A percentile compares a stretch with the other conserved stretches of the same genome.
phyloP scores from a whole-genome alignment of 2,329 filamentous ascomycete genomes.

The Lecanosticta acicola region DNA sequence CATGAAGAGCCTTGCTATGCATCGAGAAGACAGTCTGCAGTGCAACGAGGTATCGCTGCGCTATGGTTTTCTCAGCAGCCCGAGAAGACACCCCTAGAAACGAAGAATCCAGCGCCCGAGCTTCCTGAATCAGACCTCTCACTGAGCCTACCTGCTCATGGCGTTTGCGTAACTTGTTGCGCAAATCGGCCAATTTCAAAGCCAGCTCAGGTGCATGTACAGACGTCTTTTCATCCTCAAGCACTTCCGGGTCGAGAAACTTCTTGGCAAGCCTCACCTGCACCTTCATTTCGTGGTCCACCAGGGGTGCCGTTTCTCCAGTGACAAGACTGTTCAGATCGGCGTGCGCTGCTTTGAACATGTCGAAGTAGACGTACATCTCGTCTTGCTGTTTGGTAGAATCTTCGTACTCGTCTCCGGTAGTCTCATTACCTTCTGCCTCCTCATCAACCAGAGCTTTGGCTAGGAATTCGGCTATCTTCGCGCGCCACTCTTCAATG shows the following conservation, averaged over 20 bases:
- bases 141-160: slow-evolving; percentile 58
- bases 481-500: slow-evolving; percentile 68
- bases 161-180: slow-evolving; percentile 44
- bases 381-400: slow-evolving; percentile 85
- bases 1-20: slow-evolving; percentile 48
- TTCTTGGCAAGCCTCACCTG: slow-evolving; percentile 20
- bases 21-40: slow-evolving; percentile 50
- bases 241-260: slow-evolving; percentile 46
- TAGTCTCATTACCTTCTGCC: slow-evolving; percentile 60
- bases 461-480: slow-evolving; percentile 65
- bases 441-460: slow-evolving; percentile 80
- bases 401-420: slow-evolving; percentile 83
- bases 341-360: slow-evolving; percentile 66
- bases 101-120: slow-evolving; percentile 58
- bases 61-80: slow-evolving; percentile 58
- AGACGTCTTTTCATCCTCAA: slow-evolving; percentile 51
- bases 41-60: slow-evolving; percentile 56
- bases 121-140: slow-evolving; percentile 62
- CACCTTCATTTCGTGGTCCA: slow-evolving; percentile 64
- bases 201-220: slow-evolving; percentile 68
- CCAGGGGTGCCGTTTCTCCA: slow-evolving; percentile 68
- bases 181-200: slow-evolving; percentile 41
- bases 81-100: slow-evolving; percentile 55
- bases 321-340: slow-evolving; percentile 73
- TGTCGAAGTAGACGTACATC: slow-evolving; percentile 79